These are phyloP conservation scores for Avena sativa DNA, from an alignment of 176 grass and related monocot species.

Conservation along the genomic window DNA sequence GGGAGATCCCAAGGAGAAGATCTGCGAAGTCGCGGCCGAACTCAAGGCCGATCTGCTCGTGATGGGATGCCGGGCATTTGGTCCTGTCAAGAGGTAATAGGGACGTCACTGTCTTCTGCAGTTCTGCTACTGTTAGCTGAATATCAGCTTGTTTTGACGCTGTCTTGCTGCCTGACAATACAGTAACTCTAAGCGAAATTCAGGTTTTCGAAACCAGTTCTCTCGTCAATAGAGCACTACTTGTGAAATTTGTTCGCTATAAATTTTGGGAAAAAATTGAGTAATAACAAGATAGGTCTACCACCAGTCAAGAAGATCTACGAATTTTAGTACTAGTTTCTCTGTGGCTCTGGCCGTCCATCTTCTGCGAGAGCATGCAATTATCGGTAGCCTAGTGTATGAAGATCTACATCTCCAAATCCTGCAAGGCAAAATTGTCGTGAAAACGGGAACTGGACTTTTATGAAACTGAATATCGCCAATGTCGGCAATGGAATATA, in stretches of 20 bases:
- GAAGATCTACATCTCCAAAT: neutral
- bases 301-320: neutral
- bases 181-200: neutral
- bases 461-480: neutral
- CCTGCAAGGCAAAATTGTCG: neutral
- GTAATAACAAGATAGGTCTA: neutral
- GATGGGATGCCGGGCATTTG: slow-evolving; percentile 87
- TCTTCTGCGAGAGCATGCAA: neutral
- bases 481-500: neutral
- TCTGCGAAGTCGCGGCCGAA: slow-evolving; percentile 68
- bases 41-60: slow-evolving; percentile 85
- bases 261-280: neutral
- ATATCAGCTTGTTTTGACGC: neutral
- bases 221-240: neutral
- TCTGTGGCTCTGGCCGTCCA: neutral
- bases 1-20: slow-evolving; percentile 93
- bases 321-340: neutral
- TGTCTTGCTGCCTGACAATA: neutral
- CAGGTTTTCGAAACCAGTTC: neutral
- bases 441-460: neutral
- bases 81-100: slow-evolving; percentile 76
- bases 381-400: neutral
- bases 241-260: neutral
- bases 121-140: neutral
- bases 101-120: neutral